phyloP scores from a whole-genome alignment of 192 early-diverging fungal species.

The Coemansia sp. region DNA sequence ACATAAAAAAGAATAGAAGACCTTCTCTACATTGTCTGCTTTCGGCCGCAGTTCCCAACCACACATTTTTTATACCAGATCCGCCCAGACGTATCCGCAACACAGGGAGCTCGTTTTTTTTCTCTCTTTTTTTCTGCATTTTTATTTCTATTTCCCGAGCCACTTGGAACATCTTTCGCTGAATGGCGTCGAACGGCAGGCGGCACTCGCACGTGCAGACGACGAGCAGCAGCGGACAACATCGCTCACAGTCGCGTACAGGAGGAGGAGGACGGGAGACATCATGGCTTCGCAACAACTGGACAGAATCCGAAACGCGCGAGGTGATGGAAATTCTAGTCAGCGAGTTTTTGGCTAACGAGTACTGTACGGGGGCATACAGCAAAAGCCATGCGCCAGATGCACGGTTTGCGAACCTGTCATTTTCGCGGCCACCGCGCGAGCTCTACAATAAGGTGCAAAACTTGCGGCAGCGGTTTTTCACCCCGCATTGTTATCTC shows the following conservation, averaged over 20 bases:
- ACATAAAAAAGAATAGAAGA: background rate
- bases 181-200: background rate
- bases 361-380: conserved; percentile 34
- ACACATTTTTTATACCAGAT: background rate
- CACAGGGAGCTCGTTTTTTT: too few relatives aligned
- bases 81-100: too few relatives aligned
- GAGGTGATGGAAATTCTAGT: conserved; percentile 54
- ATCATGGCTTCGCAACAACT: conserved; percentile 56
- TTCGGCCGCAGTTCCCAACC: background rate
- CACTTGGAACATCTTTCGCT: background rate
- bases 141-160: too few relatives aligned
- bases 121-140: background rate
- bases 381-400: conserved; percentile 47
- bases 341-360: conserved; percentile 31
- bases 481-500: conserved; percentile 50
- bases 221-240: background rate
- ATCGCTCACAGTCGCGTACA: background rate
- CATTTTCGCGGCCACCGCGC: conserved; percentile 31
- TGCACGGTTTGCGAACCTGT: conserved; percentile 23
- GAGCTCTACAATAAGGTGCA: conserved; percentile 57
- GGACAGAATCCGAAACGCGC: conserved; percentile 51
- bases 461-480: conserved; percentile 51
- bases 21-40: background rate
- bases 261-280: conserved; percentile 10
- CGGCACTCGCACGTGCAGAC: background rate